phyloP scores from a whole-genome alignment of 768 basidiomycete genomes.

The Tubosaeta sp. region DNA sequence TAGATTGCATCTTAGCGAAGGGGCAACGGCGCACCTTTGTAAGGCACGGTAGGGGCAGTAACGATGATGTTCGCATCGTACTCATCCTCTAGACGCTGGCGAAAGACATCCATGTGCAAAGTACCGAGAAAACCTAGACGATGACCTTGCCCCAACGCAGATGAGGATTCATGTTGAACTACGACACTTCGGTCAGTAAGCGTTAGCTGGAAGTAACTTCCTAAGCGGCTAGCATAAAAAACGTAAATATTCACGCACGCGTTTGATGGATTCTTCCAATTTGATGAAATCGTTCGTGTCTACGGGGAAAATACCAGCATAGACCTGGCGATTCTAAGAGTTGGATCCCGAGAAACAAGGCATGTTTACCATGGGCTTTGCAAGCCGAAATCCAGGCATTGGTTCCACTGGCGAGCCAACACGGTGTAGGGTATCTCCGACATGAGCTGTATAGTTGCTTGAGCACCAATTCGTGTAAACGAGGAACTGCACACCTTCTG shows the following conservation, averaged over 20 bases:
- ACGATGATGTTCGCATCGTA: slow-evolving; percentile 92
- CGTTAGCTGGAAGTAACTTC: slow-evolving; percentile 50
- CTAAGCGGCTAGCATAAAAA: slow-evolving; percentile 6
- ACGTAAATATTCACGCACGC: slow-evolving; percentile 46
- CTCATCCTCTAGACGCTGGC: slow-evolving; percentile 95
- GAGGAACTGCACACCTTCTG: slow-evolving; percentile 59
- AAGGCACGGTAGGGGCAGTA: slow-evolving; percentile 94
- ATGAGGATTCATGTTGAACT: slow-evolving; percentile 86
- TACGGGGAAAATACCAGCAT: slow-evolving; percentile 90
- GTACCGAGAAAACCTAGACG: slow-evolving; percentile 94
- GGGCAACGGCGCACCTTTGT: slow-evolving; percentile 52
- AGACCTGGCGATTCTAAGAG: slow-evolving; percentile 55
- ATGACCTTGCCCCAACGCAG: slow-evolving; percentile 92
- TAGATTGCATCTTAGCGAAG: neutral
- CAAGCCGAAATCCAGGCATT: slow-evolving; percentile 86
- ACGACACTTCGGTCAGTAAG: slow-evolving; percentile 88
- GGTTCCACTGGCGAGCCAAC: slow-evolving; percentile 71
- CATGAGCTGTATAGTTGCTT: slow-evolving; percentile 55
- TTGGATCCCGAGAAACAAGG: neutral
- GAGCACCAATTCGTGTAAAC: neutral
- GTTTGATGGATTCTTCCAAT: slow-evolving; percentile 91
- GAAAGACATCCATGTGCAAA: slow-evolving; percentile 94
- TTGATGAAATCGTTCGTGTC: slow-evolving; percentile 89
- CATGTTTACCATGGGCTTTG: slow-evolving; percentile 81
- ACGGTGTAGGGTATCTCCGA: slow-evolving; percentile 89